Conservation (phyloP, 306 rosid genomes). For the Castanospermum australe region DNA sequence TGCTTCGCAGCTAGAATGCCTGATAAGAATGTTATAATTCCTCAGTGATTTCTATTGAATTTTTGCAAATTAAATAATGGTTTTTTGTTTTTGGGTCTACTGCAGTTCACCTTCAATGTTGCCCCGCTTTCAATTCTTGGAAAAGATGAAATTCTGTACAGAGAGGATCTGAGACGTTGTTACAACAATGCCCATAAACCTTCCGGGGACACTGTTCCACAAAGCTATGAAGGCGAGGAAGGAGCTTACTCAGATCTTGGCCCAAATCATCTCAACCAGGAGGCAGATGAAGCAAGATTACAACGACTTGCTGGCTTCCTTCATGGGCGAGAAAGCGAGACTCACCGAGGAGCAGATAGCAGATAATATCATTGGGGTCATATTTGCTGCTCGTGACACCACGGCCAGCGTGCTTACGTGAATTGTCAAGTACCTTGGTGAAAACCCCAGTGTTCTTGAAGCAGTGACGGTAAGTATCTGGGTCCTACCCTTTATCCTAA, state of each 20-base stretch:
- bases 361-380: no score
- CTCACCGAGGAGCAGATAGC: conserved; percentile 68
- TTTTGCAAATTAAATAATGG: background rate
- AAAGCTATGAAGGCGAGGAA: no score
- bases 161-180: conserved; percentile 63
- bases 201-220: conserved; percentile 66
- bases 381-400: conserved; percentile 77
- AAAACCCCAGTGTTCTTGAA: conserved; percentile 59
- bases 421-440: conserved; percentile 60
- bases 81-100: background rate
- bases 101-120: no score
- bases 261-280: conserved; percentile 48
- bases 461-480: conserved; percentile 74
- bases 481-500: no score
- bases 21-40: no score
- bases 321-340: conserved; percentile 61
- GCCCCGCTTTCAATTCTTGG: conserved; percentile 65
- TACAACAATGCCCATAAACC: conserved; percentile 70
- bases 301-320: conserved; percentile 56
- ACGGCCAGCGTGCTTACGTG: conserved; percentile 76
- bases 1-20: no score
- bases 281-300: conserved; percentile 41
- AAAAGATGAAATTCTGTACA: conserved; percentile 50
- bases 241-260: no score
- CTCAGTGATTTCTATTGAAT: background rate